Base-by-base conservation (phyloP, 768 basidiomycete species). In the Pleurotus pulmonarius region DNA sequence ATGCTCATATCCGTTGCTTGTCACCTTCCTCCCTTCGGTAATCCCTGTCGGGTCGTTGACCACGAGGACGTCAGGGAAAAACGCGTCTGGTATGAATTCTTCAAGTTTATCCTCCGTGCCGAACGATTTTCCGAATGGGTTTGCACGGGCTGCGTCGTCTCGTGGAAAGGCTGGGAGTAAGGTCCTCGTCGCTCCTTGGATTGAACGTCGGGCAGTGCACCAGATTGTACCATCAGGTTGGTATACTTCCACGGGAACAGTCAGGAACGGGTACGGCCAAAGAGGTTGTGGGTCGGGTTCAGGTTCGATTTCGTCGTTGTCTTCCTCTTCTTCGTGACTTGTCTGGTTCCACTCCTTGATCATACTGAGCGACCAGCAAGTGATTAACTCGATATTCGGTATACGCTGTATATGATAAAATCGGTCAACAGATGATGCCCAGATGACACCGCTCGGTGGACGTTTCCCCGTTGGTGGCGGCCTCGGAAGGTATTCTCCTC, bases 41-140 rank as follows among this genome's bases (percentile, higher is more conserved):
- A 52, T 41, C 40, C 49, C 39, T 39, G 38, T 16, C 38, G 37
- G 49, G 24, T 52, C 38, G 49, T 52, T 52, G 38, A 52, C 49
- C n/a, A 52, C 24, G 22, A 52, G 37, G 16, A 41, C 22, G n/a
- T 52, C 49, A 20, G 49, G 49, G 24, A 52, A 52, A 24, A 37
- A 52, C 8, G 38, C 16, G 5, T 34, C 49, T n/a, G 38, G 49
- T n/a, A 52, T 52, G 22, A 52, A 52, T 41, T 52, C 49, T 40
- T 52, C 49, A 20, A 52, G 49, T 22, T 38, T 52, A 22, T 16
- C 18, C 5, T 52, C n/a, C 3, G 37, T 16, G 20, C 40, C 18
- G 39, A 37, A 52, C 9, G 26, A n/a, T 16, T 41, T 52, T 3
- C 49, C 49, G 38, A 52, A 39, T 16, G 29, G 3, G 37, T 22